Evolutionary conservation across 1,139 yeast genomes (phyloP), one percentile per base, ranked within the genome.

Genomic region (Debaryomycetaceae sp.): DNA sequence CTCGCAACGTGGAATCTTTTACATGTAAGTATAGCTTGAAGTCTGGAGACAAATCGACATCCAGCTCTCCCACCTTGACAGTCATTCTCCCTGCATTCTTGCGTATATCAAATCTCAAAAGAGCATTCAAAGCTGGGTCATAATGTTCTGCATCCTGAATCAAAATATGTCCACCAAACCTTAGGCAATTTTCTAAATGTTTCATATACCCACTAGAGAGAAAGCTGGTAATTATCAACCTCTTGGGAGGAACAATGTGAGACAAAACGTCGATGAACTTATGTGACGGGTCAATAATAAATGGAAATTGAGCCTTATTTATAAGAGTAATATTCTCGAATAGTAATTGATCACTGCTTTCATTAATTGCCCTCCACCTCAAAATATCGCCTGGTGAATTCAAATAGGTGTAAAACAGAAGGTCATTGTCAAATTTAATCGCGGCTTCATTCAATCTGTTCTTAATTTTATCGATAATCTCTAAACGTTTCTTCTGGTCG

Each of bases 121-220:
- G 62, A 0, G 84, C 72, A 46, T 80, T 80, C 22, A 91, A 58
- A 9, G 87, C 66, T 0, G 97, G 96, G 59, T 91, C 93, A 57
- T 80, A 81, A 53, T 76, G 69, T 57, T 91, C 97, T 3, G 91
- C 89, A 62, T 91, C 95, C 53, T 80, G 81, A 29, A 91, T 75
- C 9, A 91, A 59, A 7, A 91, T 68, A 0, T 78, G 58, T 5
- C 89, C 90, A 6, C 99, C 98, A 69, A 91, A 91, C 49, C 95
- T 70, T 24, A 91, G 62, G 0, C 96, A 84, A 57, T 89, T 86
- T 58, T 89, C 96, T 24, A 91, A 62, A 43, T 81, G 87, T 54
- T 81, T 84, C 5, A 78, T 60, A 59, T 84, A 87, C 0, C 84
- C 78, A n/a, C 76, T 78, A 54, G 86, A 88, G 43, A 85, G 62